Evolutionary conservation across 148 eudicot genomes (phyloP).

Genomic region (Persicaria tinctoria): DNA sequence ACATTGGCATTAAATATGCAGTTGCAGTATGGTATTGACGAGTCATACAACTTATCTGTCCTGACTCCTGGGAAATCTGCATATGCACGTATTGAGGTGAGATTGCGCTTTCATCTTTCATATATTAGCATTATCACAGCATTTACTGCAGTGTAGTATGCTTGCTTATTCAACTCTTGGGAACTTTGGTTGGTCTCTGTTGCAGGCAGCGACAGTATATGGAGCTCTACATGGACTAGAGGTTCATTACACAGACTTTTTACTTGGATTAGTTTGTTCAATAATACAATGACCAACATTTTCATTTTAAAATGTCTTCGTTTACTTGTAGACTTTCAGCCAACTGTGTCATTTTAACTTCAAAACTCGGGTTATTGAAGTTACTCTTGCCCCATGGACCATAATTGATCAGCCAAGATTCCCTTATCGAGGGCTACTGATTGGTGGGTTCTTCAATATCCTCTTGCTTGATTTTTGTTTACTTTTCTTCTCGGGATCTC

Average conservation of each 20-base stretch:
- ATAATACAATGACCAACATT: not conserved
- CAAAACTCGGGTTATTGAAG: constrained; percentile 47
- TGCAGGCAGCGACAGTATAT: constrained; percentile 88
- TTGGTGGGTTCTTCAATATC: constrained; percentile 36
- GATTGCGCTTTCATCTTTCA: not conserved
- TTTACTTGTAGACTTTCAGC: constrained; percentile 71
- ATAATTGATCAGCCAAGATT: constrained; percentile 76
- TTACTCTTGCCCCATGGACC: constrained; percentile 60
- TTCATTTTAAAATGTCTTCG: not conserved
- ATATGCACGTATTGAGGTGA: constrained; percentile 61
- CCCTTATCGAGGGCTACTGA: constrained; percentile 75
- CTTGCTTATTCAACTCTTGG: not conserved
- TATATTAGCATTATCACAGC: not conserved
- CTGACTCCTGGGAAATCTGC: constrained; percentile 41
- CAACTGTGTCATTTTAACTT: constrained; percentile 69
- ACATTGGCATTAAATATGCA: constrained; percentile 30
- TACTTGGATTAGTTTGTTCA: not conserved
- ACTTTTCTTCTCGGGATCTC: not conserved
- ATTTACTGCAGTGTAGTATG: not conserved
- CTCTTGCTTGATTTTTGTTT: not conserved
- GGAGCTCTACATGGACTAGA: constrained; percentile 92
- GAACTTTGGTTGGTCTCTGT: not conserved
- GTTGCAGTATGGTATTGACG: constrained; percentile 66
- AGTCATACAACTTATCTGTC: constrained; percentile 61
- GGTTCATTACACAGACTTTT: constrained; percentile 29